Conservation (phyloP, 2,329 filamentous ascomycete genomes). For the Aulographum hederae region DNA sequence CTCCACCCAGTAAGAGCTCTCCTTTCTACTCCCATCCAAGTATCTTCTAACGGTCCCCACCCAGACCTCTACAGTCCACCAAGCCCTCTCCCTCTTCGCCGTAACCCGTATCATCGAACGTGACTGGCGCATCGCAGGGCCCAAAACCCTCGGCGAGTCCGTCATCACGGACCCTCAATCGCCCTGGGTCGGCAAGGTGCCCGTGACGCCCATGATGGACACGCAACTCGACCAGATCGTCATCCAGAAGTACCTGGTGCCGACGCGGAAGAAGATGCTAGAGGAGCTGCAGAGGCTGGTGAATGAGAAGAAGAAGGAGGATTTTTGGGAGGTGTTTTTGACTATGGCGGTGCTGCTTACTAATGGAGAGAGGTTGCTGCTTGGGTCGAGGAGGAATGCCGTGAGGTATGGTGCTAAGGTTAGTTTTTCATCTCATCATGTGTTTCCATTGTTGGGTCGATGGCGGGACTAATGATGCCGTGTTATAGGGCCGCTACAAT, state of each 20-base stretch:
- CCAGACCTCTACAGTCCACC: conserved; percentile 2
- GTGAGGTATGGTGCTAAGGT: conserved; percentile 4
- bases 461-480: neutral
- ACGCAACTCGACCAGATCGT: conserved; percentile 7
- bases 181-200: conserved; percentile 4
- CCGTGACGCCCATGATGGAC: conserved; percentile 8
- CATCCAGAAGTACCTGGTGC: conserved; percentile 5
- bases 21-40: no score
- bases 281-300: conserved; percentile 5
- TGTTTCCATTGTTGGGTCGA: conserved; percentile 1
- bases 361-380: conserved; percentile 6
- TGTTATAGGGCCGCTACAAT: conserved; percentile 2
- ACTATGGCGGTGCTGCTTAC: conserved; percentile 5
- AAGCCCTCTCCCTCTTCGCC: conserved; percentile 5
- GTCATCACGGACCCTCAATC: conserved; percentile 2
- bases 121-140: conserved; percentile 6
- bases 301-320: conserved; percentile 1
- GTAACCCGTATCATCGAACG: conserved; percentile 7
- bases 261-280: conserved; percentile 4
- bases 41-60: no score
- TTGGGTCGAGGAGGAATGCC: conserved; percentile 6
- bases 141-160: conserved; percentile 2
- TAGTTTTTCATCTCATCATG: conserved; percentile 1
- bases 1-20: no score
- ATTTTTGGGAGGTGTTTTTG: conserved; percentile 7